A percentile compares a stretch with the other conserved stretches of the same genome.
phyloP scores from a whole-genome alignment of 495 filamentous ascomycete genomes.

The Daldinia vernicosa region DNA sequence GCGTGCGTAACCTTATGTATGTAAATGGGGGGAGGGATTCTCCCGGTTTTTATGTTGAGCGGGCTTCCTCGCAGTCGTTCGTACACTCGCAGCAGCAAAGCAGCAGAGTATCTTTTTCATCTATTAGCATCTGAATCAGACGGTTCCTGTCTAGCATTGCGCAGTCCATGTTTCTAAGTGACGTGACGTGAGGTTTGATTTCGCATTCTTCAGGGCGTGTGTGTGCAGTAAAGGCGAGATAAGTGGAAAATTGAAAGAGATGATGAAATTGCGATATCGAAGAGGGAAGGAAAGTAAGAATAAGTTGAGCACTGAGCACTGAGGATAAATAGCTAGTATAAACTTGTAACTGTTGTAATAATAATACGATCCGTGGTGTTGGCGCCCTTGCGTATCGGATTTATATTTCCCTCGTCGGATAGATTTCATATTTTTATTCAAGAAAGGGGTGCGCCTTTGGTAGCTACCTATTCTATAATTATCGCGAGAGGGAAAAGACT shows the following conservation, averaged over 20 bases:
- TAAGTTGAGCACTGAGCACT: not conserved
- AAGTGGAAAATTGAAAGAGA: not conserved
- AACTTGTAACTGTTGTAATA: not conserved
- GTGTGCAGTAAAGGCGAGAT: not conserved
- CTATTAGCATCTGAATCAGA: constrained; percentile 6
- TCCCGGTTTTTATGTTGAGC: constrained; percentile 26
- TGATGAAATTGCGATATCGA: not conserved
- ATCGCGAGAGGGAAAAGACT: not conserved
- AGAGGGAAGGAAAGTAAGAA: not conserved
- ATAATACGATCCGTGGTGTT: not conserved
- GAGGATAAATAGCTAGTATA: not conserved
- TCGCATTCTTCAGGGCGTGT: not conserved
- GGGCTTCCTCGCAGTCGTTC: constrained; percentile 10
- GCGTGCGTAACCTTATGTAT: constrained; percentile 29
- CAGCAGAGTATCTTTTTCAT: constrained; percentile 7
- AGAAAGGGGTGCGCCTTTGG: no score
- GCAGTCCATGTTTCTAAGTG: not conserved
- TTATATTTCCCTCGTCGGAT: not conserved
- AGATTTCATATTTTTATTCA: no score
- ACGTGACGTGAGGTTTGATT: not conserved
- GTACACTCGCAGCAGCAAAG: not conserved
- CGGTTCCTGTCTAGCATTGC: not conserved
- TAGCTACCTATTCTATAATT: not conserved
- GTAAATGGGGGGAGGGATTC: constrained; percentile 18
- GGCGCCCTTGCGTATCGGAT: not conserved